Conservation (phyloP, 1,284 basidiomycete species). For the Stereum hirsutum region DNA sequence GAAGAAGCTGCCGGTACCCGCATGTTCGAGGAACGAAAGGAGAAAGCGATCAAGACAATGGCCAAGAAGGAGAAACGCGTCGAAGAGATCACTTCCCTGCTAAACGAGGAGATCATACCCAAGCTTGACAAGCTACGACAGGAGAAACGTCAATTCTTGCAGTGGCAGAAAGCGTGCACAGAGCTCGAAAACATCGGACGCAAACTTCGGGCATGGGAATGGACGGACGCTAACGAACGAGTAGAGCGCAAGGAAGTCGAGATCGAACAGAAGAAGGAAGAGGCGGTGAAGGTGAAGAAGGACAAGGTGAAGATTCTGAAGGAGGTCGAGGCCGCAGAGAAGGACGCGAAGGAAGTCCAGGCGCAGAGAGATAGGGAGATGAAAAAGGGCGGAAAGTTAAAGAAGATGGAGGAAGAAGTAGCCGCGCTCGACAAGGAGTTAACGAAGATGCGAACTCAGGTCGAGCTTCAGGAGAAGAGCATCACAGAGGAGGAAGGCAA, state of each 20-base stretch:
- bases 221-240: conserved; percentile 50
- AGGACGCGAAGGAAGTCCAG: conserved; percentile 45
- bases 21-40: conserved; percentile 99
- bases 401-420: conserved; percentile 73
- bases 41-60: conserved; percentile 97
- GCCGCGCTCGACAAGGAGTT: conserved; percentile 70
- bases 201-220: conserved; percentile 85
- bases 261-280: conserved; percentile 36
- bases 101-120: conserved; percentile 90
- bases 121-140: conserved; percentile 87
- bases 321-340: conserved; percentile 44
- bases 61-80: conserved; percentile 96
- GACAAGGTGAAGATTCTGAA: conserved; percentile 40
- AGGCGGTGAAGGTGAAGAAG: conserved; percentile 38
- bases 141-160: conserved; percentile 87
- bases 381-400: conserved; percentile 68
- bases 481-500: conserved; percentile 77
- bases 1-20: conserved; percentile 98
- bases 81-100: conserved; percentile 75
- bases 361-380: conserved; percentile 60
- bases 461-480: conserved; percentile 73
- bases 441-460: conserved; percentile 82
- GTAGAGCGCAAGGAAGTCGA: conserved; percentile 43
- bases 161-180: conserved; percentile 84
- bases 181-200: conserved; percentile 89